Base-by-base conservation (phyloP, 768 basidiomycete species). In the Tylopilus plumbeoviolaceoides region DNA sequence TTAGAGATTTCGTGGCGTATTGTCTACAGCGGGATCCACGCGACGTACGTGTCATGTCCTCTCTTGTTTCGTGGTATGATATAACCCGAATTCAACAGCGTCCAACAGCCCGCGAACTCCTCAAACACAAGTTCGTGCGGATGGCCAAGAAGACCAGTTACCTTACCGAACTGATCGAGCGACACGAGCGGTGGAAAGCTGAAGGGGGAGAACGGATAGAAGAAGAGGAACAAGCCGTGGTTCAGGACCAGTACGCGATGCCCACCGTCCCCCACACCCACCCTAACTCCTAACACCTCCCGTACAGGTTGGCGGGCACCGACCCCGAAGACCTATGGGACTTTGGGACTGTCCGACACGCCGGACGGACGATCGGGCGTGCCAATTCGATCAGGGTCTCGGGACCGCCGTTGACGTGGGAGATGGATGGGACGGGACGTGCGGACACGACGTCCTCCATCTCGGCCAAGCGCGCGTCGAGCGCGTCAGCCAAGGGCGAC, bases 71-170 rank as follows among this genome's bases (percentile, higher is more conserved):
- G 50, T 45, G 33, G 25, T 40, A 5, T 23, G 33, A 28, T 57
- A 58, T 61, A 59, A 63, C 60, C 46, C 28, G 48, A 15, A 53
- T 54, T 47, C 58, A 55, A 54, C 66, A 95, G 90, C 89, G 97
- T 30, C 97, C 97, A 23, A 77, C 91, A 18, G 97, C 97, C n/a
- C 85, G 85, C 52, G 95, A 99, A 54, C 80, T 99, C 44, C 76
- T 99, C 54, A 95, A 92, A 65, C 97, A 99, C 71, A 95, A 95
- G 65, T 99, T 97, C 68, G 83, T 98, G 58, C 81, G 89, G 55
- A 86, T 89, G 79, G 95, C 95, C 18, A 94, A 92, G 76, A 97
- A 97, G 76, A 87, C 93, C 9, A 90, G 70, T 63, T 98, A 97
- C 65, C 74, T 99, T 55, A 95, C 94, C 0, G 97, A 99, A 68